These are phyloP conservation scores for Aspergillus nanangensis DNA, from an alignment of 495 filamentous ascomycete genomes.

Conservation along the genomic window DNA sequence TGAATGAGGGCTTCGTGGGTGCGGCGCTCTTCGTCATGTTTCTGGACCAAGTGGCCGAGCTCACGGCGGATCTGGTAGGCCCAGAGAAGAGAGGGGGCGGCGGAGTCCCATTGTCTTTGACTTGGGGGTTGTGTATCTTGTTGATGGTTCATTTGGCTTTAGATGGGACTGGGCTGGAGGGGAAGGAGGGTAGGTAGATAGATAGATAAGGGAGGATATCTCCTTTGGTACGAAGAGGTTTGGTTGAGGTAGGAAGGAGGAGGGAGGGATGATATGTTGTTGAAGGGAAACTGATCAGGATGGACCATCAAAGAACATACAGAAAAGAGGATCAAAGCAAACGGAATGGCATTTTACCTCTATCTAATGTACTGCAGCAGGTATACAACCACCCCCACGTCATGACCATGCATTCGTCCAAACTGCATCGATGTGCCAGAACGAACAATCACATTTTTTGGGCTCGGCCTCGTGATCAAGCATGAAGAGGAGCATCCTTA, in stretches of 20 bases:
- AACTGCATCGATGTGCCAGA: constrained; percentile 8
- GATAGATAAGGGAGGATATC: not conserved
- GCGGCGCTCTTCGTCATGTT: constrained; percentile 8
- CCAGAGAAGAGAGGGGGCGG: constrained; percentile 25
- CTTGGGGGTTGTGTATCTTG: not conserved
- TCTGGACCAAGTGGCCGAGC: constrained; percentile 22
- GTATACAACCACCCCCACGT: constrained; percentile 28
- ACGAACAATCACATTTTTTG: constrained; percentile 42
- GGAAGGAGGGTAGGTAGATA: not conserved
- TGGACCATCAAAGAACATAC: not conserved
- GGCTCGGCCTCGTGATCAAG: constrained; percentile 41
- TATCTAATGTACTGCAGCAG: constrained; percentile 28
- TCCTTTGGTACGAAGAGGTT: too few species aligned
- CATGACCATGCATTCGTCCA: constrained; percentile 22
- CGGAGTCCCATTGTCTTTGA: constrained; percentile 3
- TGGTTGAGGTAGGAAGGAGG: not conserved
- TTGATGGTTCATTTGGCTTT: not conserved
- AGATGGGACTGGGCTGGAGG: not conserved
- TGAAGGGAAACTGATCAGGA: too few species aligned
- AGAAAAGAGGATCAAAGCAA: constrained; percentile 11
- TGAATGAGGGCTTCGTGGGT: constrained; percentile 7
- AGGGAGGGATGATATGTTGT: not conserved
- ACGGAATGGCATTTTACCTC: constrained; percentile 29
- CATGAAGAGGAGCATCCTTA: constrained; percentile 36
- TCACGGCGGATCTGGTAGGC: constrained; percentile 30